Base-by-base conservation (phyloP, 306 rosid species). In the Castanospermum australe region DNA sequence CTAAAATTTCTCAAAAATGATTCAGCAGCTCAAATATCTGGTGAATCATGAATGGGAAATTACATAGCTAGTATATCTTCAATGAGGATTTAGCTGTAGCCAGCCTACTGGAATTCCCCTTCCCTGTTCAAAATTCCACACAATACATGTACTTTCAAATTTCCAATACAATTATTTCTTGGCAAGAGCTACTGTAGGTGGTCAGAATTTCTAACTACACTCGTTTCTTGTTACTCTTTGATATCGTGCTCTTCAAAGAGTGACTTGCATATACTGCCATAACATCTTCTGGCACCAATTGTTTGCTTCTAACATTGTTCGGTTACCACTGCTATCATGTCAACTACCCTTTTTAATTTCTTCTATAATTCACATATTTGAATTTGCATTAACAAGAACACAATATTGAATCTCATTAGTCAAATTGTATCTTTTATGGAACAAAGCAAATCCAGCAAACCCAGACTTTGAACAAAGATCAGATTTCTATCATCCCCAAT, bases 11-110 rank as follows among this genome's bases (percentile, higher is more conserved):
- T 38, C 38, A 80, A 56, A 54, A 33, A 76, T 70, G 77, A 71
- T 42, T 70, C 50, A 64, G 51, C 50, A 63, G 67, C 79, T 79
- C 76, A 68, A 71, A 52, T 32, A 39, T 70, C 36, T 4, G 28
- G n/a, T 5, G 20, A 45, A 60, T 60, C 20, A 61, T 20, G 21
- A 55, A 64, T 57, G 59, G 41, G 56, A n/a, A 70, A 67, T 75
- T 33, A 51, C 51, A 84, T 24, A 44, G 60, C 33, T 9, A 50
- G 62, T 17, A 63, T 32, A 52, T 21, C 11, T 22, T 63, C 59
- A 65, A 56, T n/a, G 52, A 59, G 30, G 44, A 65, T 35, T 47
- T 36, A 54, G 47, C 41, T 42, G 47, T 64, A 24, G 22, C 66
- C 38, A 20, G 66, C 76, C 51, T 5, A 75, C 15, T 38, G 52